phyloP scores from a whole-genome alignment of 176 grass and related monocot species.

The Hyparrhenia diplandra region DNA sequence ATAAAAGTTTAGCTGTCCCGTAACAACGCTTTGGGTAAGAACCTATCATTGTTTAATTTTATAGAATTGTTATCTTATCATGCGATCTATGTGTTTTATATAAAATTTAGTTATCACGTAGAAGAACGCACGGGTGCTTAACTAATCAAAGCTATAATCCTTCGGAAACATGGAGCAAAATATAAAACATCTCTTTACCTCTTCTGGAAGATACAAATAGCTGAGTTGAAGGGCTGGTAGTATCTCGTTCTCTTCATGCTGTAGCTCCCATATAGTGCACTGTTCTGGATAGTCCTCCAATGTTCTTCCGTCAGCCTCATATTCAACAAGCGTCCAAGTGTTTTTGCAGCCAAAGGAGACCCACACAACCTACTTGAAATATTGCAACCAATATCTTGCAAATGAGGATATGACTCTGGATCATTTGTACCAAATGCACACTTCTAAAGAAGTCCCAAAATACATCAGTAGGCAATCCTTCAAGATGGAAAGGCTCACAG shows the following conservation, averaged over 20 bases:
- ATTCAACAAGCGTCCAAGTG: constrained; percentile 21
- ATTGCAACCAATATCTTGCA: constrained; percentile 2
- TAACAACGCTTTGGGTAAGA: too few species aligned
- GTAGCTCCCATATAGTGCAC: not conserved
- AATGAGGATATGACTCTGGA: not conserved
- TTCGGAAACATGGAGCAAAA: constrained; percentile 32
- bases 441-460: constrained; percentile 6
- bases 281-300: constrained; percentile 28
- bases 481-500: not conserved
- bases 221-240: constrained; percentile 35
- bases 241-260: constrained; percentile 8
- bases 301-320: not conserved
- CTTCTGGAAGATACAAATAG: constrained; percentile 34
- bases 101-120: too few species aligned
- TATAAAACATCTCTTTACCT: constrained; percentile 35
- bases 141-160: constrained; percentile 20
- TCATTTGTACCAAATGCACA: constrained; percentile 4
- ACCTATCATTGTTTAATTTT: too few species aligned
- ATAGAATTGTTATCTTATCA: too few species aligned
- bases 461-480: not conserved
- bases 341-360: constrained; percentile 39
- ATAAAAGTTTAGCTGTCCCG: too few species aligned
- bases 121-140: too few species aligned
- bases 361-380: not conserved
- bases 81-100: too few species aligned